Percentiles rank a stretch among this genome's conserved stretches.
Evolutionary conservation across 2,329 filamentous ascomycete species (phyloP).

Genomic region (Aspergillus ustus): DNA sequence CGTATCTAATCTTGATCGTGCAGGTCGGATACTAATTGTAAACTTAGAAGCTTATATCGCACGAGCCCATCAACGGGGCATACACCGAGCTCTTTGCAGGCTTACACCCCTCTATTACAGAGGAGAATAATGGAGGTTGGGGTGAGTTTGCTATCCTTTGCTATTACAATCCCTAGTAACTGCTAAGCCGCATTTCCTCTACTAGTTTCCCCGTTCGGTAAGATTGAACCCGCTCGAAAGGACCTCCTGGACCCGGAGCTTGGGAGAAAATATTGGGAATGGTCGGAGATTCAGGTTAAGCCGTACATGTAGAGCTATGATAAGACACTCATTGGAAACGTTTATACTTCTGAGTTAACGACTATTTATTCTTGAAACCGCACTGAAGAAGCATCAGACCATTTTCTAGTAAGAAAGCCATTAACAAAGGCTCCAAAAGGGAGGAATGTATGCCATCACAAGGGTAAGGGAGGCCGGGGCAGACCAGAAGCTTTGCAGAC

Average conservation of each 20-base stretch:
- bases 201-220: background rate
- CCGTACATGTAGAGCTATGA: background rate
- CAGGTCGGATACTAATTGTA: background rate
- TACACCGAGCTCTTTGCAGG: conserved; percentile 8
- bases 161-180: background rate
- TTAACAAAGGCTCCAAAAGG: too few relatives aligned
- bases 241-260: conserved; percentile 1
- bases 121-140: background rate
- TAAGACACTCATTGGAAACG: too few relatives aligned
- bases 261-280: background rate
- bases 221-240: background rate
- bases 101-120: background rate
- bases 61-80: background rate
- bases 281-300: background rate
- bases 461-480: too few relatives aligned
- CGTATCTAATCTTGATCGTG: background rate
- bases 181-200: too few relatives aligned
- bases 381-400: too few relatives aligned
- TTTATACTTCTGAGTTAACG: too few relatives aligned
- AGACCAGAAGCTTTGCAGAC: too few relatives aligned
- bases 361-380: too few relatives aligned
- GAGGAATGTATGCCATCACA: too few relatives aligned
- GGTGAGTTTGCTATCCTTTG: background rate
- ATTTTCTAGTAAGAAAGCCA: too few relatives aligned
- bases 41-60: background rate